Base-by-base conservation (phyloP, 495 filamentous ascomycete species). In the Tetracladium setigerum region DNA sequence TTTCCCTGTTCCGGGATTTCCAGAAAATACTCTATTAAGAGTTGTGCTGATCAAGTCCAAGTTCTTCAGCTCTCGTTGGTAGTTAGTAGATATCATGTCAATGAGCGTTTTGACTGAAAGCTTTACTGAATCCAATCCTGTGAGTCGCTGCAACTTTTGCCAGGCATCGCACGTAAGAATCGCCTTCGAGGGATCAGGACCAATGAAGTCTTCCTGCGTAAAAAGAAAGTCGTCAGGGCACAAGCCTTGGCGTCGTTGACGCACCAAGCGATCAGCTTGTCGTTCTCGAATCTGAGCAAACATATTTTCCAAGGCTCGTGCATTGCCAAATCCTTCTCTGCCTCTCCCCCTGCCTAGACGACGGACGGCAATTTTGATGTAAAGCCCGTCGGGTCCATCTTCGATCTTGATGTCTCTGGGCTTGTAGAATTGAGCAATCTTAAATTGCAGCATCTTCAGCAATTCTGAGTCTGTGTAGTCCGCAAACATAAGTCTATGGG, bases 1-100 rank as follows among this genome's bases (percentile, higher is more conserved):
- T 55, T 89, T 91, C 0, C 86, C 85, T 0, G 84, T 89, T 1
- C 84, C 85, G 1, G 83, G 85, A 30, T 68, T 72, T 1, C 84
- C 84, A 2, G 84, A 60, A 41, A 89, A 87, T 14, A 87, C 78
- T n/a, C 70, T 66, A 57, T 89, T 88, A 4, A 91, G 69, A 2
- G 68, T 77, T 32, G 74, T 77, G 38, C 80, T 61, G 3, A 86
- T 61, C 4, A 64, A 55, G 0, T 70, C 64, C 50, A 81, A 57
- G 52, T 86, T 82, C 2, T 69, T 55, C 0, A 87, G 56, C 49
- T 87, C 83, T 0, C 82, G 60, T 7, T 69, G 35, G 55, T 85
- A 84, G 55, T 87, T 89, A 24, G 55, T 61, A 40, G 72, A 60
- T 33, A 89, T 71, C 19, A 67, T 73, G 50, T 81, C 71, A 12